Evolutionary conservation across 2,329 filamentous ascomycete species (phyloP).

Genomic region (Ascochyta viciae-villosae): DNA sequence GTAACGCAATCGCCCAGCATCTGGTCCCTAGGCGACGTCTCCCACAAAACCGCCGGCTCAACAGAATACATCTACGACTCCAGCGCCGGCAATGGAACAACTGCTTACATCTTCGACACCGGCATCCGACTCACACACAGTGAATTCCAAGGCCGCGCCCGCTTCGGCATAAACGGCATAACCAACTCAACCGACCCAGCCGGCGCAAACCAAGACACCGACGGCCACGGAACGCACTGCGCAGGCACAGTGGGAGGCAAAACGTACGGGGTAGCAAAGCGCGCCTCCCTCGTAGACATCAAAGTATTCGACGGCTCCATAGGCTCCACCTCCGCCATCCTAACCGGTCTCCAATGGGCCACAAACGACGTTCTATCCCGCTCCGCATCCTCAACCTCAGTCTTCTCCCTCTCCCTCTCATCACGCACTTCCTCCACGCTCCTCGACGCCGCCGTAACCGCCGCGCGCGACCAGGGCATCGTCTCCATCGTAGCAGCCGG

Average conservation of each 20-base stretch:
- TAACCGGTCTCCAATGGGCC: slow-evolving; percentile 27
- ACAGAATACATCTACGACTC: slow-evolving; percentile 18
- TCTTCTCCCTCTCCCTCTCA: background rate
- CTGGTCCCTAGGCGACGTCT: slow-evolving; percentile 26
- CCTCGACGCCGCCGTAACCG: slow-evolving; percentile 27
- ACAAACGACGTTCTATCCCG: slow-evolving; percentile 19
- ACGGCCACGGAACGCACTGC: slow-evolving; percentile 24
- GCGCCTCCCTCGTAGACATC: slow-evolving; percentile 24
- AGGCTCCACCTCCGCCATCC: slow-evolving; percentile 3
- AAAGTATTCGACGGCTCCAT: slow-evolving; percentile 23
- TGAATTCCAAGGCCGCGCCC: slow-evolving; percentile 24
- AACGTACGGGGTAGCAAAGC: slow-evolving; percentile 21
- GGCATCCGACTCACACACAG: slow-evolving; percentile 62
- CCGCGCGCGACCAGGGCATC: slow-evolving; percentile 40
- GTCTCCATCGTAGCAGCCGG: slow-evolving; percentile 46
- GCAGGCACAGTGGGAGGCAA: slow-evolving; percentile 16
- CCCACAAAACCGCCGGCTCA: slow-evolving; percentile 7
- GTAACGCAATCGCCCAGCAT: slow-evolving; percentile 10
- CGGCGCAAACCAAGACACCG: background rate
- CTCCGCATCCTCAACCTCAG: background rate
- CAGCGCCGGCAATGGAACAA: slow-evolving; percentile 34
- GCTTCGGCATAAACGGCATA: slow-evolving; percentile 16
- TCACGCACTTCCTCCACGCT: background rate
- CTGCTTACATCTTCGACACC: slow-evolving; percentile 68
- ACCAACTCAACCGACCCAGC: slow-evolving; percentile 11